A percentile compares a stretch with the other conserved stretches of the same genome.
These are phyloP conservation scores for Lasiosphaeria ovina DNA, from an alignment of 495 filamentous ascomycete species.

Conservation along the genomic window DNA sequence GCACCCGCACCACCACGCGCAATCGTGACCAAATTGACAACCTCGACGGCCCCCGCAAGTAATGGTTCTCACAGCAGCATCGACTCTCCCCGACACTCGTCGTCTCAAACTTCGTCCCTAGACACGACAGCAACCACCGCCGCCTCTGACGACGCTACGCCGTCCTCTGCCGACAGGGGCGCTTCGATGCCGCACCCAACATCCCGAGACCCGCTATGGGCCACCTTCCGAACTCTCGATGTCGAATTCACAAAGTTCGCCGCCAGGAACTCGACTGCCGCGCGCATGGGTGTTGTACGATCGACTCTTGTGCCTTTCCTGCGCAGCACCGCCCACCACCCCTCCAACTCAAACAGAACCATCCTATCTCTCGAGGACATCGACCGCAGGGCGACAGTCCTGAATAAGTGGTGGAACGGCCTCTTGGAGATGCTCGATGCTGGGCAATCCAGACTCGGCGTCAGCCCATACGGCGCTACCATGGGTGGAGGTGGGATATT, in stretches of 20 bases:
- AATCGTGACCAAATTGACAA: slow-evolving; percentile 7
- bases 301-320: slow-evolving; percentile 82
- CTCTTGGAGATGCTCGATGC: slow-evolving; percentile 81
- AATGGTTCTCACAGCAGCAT: slow-evolving; percentile 24
- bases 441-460: slow-evolving; percentile 40
- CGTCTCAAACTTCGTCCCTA: slow-evolving; percentile 42
- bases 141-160: slow-evolving; percentile 58
- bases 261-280: slow-evolving; percentile 63
- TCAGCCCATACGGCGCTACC: slow-evolving; percentile 54
- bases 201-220: slow-evolving; percentile 85
- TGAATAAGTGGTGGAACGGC: slow-evolving; percentile 96
- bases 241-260: slow-evolving; percentile 83
- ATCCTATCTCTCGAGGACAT: slow-evolving; percentile 70
- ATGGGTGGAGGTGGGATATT: slow-evolving; percentile 9
- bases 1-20: neutral
- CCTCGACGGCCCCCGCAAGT: slow-evolving; percentile 9
- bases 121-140: slow-evolving; percentile 50
- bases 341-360: slow-evolving; percentile 60
- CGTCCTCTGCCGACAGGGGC: slow-evolving; percentile 44
- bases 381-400: slow-evolving; percentile 74
- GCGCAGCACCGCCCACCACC: slow-evolving; percentile 64
- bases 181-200: slow-evolving; percentile 44
- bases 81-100: slow-evolving; percentile 50
- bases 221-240: slow-evolving; percentile 75
- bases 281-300: slow-evolving; percentile 80